Percentiles rank a stretch among this genome's conserved stretches.
phyloP scores from a whole-genome alignment of 306 rosid genomes.

The Trifolium subterraneum region DNA sequence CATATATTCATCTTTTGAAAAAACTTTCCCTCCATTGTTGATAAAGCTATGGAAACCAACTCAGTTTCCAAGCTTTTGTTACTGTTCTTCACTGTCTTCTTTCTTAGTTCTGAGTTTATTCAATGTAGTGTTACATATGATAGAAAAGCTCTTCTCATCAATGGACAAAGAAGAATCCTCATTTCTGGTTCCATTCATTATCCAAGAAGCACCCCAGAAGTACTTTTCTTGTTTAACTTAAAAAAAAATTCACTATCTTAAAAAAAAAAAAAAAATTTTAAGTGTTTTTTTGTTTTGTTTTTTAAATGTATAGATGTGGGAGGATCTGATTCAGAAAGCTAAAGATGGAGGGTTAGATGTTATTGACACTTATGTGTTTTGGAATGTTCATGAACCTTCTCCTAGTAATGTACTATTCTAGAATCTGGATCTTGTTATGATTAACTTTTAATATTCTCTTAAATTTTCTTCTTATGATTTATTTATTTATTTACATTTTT shows the following conservation, averaged over 20 bases:
- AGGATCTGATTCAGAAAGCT: slow-evolving; percentile 85
- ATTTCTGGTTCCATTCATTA: slow-evolving; percentile 98
- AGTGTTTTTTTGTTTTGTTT: slow-evolving; percentile 47
- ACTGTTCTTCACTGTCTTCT: slow-evolving; percentile 41
- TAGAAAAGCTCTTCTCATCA: slow-evolving; percentile 84
- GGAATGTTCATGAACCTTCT: slow-evolving; percentile 98
- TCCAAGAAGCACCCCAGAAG: slow-evolving; percentile 96
- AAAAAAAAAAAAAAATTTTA: slow-evolving; percentile 20
- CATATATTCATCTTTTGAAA: slow-evolving; percentile 2
- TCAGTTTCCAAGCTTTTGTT: slow-evolving; percentile 72
- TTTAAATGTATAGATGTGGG: slow-evolving; percentile 78
- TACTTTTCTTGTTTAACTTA: slow-evolving; percentile 8
- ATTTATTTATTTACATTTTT: neutral
- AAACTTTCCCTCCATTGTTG: slow-evolving; percentile 51
- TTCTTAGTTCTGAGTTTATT: slow-evolving; percentile 54
- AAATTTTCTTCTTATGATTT: too few relatives aligned
- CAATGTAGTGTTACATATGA: slow-evolving; percentile 79
- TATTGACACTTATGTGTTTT: slow-evolving; percentile 90
- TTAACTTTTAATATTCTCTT: neutral
- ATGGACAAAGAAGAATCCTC: slow-evolving; percentile 88
- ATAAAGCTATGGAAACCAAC: slow-evolving; percentile 68
- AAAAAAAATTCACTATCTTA: neutral
- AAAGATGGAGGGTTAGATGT: slow-evolving; percentile 92
- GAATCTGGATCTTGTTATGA: slow-evolving; percentile 37
- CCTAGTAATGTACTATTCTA: slow-evolving; percentile 78